These are phyloP conservation scores for Tolypocladium ovalisporum DNA, from an alignment of 2,329 filamentous ascomycete species.

Conservation along the genomic window DNA sequence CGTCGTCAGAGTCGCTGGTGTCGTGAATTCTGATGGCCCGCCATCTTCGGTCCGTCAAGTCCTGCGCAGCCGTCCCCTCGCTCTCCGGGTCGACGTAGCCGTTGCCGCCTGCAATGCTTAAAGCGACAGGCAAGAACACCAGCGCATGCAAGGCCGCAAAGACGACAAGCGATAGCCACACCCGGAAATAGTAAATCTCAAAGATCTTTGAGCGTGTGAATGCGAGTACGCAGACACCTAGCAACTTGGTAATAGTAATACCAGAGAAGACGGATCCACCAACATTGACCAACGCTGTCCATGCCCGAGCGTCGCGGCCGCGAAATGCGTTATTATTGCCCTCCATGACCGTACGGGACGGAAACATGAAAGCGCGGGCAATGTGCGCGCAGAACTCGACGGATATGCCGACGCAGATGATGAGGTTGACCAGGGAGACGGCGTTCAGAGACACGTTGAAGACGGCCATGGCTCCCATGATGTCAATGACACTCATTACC, in stretches of 20 bases:
- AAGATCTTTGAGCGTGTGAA: conserved; percentile 98
- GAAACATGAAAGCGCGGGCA: conserved; percentile 91
- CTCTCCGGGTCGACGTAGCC: conserved; percentile 83
- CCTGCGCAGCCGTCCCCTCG: conserved; percentile 81
- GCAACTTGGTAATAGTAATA: conserved; percentile 89
- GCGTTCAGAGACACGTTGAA: conserved; percentile 86
- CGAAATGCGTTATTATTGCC: conserved; percentile 64
- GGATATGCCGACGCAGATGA: conserved; percentile 93
- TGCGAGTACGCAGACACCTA: conserved; percentile 84
- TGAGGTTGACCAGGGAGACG: conserved; percentile 86
- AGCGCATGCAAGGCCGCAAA: conserved; percentile 84
- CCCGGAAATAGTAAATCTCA: conserved; percentile 97
- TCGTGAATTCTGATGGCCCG: conserved; percentile 69
- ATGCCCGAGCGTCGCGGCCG: conserved; percentile 74
- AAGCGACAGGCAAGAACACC: conserved; percentile 79
- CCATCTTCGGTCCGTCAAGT: conserved; percentile 70
- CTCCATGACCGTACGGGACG: conserved; percentile 71
- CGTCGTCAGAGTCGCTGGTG: conserved; percentile 62
- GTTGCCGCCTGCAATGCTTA: conserved; percentile 76
- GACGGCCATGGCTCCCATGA: conserved; percentile 89
- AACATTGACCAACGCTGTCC: conserved; percentile 90
- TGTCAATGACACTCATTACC: conserved; percentile 86
- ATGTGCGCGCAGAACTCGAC: conserved; percentile 98
- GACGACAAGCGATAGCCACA: conserved; percentile 85
- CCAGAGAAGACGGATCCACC: conserved; percentile 91